Conservation (phyloP, 140 eudicot genomes). For the Ambrosia hybrid region DNA sequence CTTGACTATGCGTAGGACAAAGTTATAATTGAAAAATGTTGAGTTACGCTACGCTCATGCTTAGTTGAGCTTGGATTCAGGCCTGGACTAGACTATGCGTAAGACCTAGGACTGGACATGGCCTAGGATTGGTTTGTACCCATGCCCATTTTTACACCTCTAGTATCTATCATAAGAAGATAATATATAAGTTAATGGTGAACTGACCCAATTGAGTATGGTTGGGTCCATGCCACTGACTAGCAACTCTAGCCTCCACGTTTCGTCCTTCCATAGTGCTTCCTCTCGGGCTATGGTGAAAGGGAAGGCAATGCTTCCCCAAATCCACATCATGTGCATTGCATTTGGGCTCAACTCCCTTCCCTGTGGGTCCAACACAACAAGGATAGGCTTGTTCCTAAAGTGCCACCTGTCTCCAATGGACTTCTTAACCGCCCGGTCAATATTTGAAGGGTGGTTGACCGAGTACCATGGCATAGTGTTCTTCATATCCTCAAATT, state of each 20-base stretch:
- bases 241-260: slow-evolving; percentile 68
- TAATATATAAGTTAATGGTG: background rate
- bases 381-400: slow-evolving; percentile 54
- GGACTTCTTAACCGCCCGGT: slow-evolving; percentile 46
- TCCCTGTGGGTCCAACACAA: slow-evolving; percentile 78
- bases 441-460: slow-evolving; percentile 49
- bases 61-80: too few relatives aligned
- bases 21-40: too few relatives aligned
- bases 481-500: slow-evolving; percentile 39
- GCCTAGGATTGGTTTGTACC: background rate
- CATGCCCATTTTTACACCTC: background rate
- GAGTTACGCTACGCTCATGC: background rate
- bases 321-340: slow-evolving; percentile 72
- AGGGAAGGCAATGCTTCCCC: slow-evolving; percentile 73
- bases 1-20: background rate
- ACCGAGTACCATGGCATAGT: slow-evolving; percentile 77
- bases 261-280: slow-evolving; percentile 60
- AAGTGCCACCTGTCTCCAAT: slow-evolving; percentile 65
- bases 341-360: slow-evolving; percentile 62
- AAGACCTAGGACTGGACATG: too few relatives aligned
- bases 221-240: slow-evolving; percentile 59
- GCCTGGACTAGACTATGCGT: too few relatives aligned
- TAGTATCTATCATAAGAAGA: background rate
- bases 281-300: slow-evolving; percentile 58
- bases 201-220: slow-evolving; percentile 54